A percentile compares a stretch with the other conserved stretches of the same genome.
Evolutionary conservation across 306 rosid genomes (phyloP).

Genomic region (Trifolium fragiferum): DNA sequence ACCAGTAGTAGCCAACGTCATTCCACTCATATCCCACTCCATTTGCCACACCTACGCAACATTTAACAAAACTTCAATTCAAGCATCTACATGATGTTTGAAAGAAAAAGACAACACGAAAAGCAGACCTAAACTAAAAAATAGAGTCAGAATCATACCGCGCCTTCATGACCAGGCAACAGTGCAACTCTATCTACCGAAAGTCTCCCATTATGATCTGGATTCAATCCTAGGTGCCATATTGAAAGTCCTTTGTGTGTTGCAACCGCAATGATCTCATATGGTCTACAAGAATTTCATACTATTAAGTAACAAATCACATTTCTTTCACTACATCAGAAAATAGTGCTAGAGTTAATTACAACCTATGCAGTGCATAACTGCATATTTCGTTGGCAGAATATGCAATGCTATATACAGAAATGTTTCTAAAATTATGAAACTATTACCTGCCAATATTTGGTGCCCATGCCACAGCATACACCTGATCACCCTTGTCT

Average conservation of each 20-base stretch:
- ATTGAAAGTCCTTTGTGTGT: conserved; percentile 73
- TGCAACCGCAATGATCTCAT: conserved; percentile 82
- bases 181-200: conserved; percentile 67
- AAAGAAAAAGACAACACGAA: conserved; percentile 21
- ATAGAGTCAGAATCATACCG: conserved; percentile 55
- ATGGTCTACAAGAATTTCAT: conserved; percentile 58
- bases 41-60: conserved; percentile 82
- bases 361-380: background rate
- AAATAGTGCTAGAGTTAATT: background rate
- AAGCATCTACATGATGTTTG: conserved; percentile 36
- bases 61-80: conserved; percentile 22
- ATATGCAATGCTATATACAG: background rate
- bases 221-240: conserved; percentile 85
- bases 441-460: conserved; percentile 82
- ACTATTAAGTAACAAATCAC: conserved; percentile 24
- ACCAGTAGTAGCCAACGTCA: conserved; percentile 92
- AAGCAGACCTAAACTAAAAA: conserved; percentile 13
- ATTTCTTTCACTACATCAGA: conserved; percentile 33
- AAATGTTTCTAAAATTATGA: conserved; percentile 28
- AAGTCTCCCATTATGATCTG: conserved; percentile 80
- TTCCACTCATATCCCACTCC: conserved; percentile 99
- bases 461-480: conserved; percentile 91
- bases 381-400: conserved; percentile 24
- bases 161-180: conserved; percentile 73
- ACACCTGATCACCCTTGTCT: conserved; percentile 71